A percentile compares a stretch with the other conserved stretches of the same genome.
Evolutionary conservation across 2,329 filamentous ascomycete species (phyloP).

Genomic region (Trichoderma aggressivum): DNA sequence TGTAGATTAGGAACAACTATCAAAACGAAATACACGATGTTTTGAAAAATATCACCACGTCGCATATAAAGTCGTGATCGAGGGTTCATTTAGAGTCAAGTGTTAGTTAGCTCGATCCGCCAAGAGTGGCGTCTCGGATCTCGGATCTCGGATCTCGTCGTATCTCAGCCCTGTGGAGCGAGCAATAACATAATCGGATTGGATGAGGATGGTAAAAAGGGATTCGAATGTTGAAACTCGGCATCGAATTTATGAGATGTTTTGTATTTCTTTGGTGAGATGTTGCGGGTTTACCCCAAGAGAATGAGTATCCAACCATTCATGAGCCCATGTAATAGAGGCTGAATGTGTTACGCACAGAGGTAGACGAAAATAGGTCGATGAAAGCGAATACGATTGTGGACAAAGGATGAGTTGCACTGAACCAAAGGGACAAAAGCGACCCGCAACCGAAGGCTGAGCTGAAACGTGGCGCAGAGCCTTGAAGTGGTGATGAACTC

Average conservation of each 20-base stretch:
- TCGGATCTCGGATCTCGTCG: neutral
- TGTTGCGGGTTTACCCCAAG: neutral
- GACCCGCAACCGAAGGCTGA: neutral
- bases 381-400: neutral
- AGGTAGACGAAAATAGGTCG: neutral
- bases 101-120: neutral
- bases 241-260: neutral
- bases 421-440: neutral
- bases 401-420: neutral
- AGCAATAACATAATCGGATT: neutral
- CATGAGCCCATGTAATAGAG: neutral
- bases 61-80: neutral
- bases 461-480: neutral
- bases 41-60: neutral
- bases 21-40: neutral
- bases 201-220: neutral
- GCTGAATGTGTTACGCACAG: neutral
- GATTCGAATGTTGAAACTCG: no score
- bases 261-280: neutral
- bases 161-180: neutral
- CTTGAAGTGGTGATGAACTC: neutral
- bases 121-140: neutral
- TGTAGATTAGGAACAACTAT: neutral
- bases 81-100: neutral
- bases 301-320: no score